phyloP scores from a whole-genome alignment of 192 early-diverging fungal species.

The Umbelopsis ramanniana region DNA sequence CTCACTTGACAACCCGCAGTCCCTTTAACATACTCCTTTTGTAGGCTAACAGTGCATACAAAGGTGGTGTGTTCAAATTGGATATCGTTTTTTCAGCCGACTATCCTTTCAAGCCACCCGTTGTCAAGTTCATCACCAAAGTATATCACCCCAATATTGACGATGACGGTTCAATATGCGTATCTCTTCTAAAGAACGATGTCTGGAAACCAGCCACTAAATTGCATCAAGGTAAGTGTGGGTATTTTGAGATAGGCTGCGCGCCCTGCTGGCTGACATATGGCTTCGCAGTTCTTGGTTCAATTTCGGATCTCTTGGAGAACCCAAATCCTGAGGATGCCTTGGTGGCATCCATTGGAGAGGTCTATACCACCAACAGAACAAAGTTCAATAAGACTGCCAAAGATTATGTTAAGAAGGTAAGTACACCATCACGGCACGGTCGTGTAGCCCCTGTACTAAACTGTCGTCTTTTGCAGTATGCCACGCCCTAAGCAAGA shows the following conservation, averaged over 20 bases:
- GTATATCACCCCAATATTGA: conserved; percentile 81
- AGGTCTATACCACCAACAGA: conserved; percentile 67
- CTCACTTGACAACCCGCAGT: not conserved
- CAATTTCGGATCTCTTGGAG: conserved; percentile 67
- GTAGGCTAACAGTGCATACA: conserved; percentile 64
- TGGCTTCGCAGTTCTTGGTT: conserved; percentile 55
- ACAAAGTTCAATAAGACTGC: conserved; percentile 71
- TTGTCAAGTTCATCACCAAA: conserved; percentile 75
- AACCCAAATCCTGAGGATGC: conserved; percentile 86
- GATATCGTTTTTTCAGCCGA: conserved; percentile 73
- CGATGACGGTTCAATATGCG: conserved; percentile 80
- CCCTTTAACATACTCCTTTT: not conserved
- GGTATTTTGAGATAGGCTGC: not conserved
- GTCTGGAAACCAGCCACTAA: conserved; percentile 87
- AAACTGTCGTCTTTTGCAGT: not conserved
- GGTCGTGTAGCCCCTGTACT: not conserved
- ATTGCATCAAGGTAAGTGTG: conserved; percentile 57
- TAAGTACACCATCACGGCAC: conserved; percentile 3
- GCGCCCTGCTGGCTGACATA: not conserved
- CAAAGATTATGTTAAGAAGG: conserved; percentile 76
- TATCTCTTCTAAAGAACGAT: conserved; percentile 76
- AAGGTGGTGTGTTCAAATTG: conserved; percentile 73
- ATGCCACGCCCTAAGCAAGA: not conserved
- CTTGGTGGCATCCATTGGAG: conserved; percentile 73
- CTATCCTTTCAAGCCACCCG: conserved; percentile 85